A percentile compares a stretch with the other conserved stretches of the same genome.
Conservation (phyloP, 495 filamentous ascomycete species). For the Gamarada debralockiae region DNA sequence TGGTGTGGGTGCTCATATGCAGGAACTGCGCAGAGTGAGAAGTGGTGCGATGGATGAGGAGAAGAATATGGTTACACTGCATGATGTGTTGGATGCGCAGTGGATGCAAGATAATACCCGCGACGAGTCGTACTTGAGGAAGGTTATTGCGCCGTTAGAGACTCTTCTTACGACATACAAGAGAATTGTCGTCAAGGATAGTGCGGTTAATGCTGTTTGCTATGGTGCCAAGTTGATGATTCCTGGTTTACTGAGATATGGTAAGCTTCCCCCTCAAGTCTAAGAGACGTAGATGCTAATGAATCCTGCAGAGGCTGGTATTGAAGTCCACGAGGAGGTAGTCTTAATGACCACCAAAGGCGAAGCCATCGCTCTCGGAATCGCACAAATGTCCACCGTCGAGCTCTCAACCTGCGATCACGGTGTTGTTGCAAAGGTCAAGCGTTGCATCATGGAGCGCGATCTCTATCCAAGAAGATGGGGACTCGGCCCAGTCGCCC, state of each 20-base stretch:
- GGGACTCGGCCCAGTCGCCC: constrained; percentile 85
- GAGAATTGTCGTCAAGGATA: constrained; percentile 96
- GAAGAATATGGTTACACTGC: constrained; percentile 83
- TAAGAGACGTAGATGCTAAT: constrained; percentile 16
- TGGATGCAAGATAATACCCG: constrained; percentile 89
- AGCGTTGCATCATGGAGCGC: constrained; percentile 98
- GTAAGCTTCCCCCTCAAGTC: constrained; percentile 21
- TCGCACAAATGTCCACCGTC: constrained; percentile 92
- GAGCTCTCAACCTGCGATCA: constrained; percentile 91
- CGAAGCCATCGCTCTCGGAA: constrained; percentile 92
- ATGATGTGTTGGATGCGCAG: constrained; percentile 94
- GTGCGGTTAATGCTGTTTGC: constrained; percentile 86
- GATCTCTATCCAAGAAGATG: constrained; percentile 93
- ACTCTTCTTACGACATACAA: constrained; percentile 88
- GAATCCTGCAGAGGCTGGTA: constrained; percentile 62
- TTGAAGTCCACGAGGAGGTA: constrained; percentile 87
- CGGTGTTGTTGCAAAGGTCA: constrained; percentile 95
- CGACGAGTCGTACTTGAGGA: constrained; percentile 82
- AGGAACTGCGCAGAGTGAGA: constrained; percentile 91
- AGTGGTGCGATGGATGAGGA: constrained; percentile 92
- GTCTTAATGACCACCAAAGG: constrained; percentile 98
- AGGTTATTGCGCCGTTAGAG: constrained; percentile 86
- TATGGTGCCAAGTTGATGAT: constrained; percentile 99
- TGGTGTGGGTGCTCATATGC: constrained; percentile 97
- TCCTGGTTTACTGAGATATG: constrained; percentile 86